phyloP scores from a whole-genome alignment of 106 monocot species.

The Platanthera zijinensis region DNA sequence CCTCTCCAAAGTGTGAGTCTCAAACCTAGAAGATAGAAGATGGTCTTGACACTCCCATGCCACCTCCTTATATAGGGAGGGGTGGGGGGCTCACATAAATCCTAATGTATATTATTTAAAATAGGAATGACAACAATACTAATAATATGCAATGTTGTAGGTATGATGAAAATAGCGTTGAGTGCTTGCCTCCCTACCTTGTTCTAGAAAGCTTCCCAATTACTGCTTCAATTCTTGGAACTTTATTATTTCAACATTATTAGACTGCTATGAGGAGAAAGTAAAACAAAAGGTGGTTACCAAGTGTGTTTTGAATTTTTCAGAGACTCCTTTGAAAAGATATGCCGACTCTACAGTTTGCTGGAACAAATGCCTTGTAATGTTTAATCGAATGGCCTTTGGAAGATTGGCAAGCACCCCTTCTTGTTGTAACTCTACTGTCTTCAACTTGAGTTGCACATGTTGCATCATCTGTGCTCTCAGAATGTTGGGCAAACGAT shows the following conservation, averaged over 20 bases:
- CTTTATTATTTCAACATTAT: neutral
- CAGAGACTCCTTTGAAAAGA: conserved; percentile 45
- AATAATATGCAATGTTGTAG: neutral
- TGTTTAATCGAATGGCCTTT: conserved; percentile 64
- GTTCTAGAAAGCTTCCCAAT: neutral
- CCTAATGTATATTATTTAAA: no score
- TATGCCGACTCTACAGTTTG: conserved; percentile 26
- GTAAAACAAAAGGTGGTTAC: conserved; percentile 21
- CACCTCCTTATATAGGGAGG: no score
- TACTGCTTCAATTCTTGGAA: neutral
- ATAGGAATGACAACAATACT: no score
- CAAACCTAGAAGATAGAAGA: no score
- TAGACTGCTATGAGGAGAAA: neutral
- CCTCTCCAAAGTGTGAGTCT: no score
- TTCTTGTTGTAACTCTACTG: conserved; percentile 50
- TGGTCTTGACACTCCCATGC: no score
- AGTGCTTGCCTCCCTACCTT: neutral
- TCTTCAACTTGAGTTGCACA: conserved; percentile 50
- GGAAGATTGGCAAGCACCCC: conserved; percentile 39
- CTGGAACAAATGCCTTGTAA: conserved; percentile 50
- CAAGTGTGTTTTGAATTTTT: conserved; percentile 50
- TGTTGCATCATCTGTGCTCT: conserved; percentile 50
- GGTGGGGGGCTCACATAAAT: no score
- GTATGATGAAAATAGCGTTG: neutral
- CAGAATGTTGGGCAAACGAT: conserved; percentile 32